Evolutionary conservation across 306 rosid genomes (phyloP).

Genomic region (Pterocarpus santalinus): DNA sequence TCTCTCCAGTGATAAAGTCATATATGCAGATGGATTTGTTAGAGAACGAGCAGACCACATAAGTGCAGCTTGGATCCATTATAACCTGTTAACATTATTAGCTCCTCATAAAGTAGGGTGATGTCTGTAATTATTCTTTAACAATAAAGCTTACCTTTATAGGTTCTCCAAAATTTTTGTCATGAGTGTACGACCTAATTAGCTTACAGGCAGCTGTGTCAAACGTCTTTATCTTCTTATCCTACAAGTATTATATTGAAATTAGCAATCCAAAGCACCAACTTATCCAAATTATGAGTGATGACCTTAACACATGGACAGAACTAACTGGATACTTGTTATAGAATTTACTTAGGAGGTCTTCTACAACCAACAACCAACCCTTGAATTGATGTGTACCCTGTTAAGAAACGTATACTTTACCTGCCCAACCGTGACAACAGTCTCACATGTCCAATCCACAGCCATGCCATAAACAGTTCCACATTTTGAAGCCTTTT

Average conservation of each 20-base stretch:
- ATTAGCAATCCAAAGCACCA: slow-evolving; percentile 41
- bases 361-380: slow-evolving; percentile 33
- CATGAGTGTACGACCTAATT: slow-evolving; percentile 64
- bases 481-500: slow-evolving; percentile 68
- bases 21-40: slow-evolving; percentile 76
- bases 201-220: slow-evolving; percentile 67
- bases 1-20: slow-evolving; percentile 71
- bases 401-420: slow-evolving; percentile 37
- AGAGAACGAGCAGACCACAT: slow-evolving; percentile 73
- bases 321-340: slow-evolving; percentile 33
- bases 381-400: slow-evolving; percentile 29
- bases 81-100: slow-evolving; percentile 60
- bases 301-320: slow-evolving; percentile 6
- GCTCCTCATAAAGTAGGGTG: slow-evolving; percentile 30
- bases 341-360: slow-evolving; percentile 38
- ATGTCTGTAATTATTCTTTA: slow-evolving; percentile 17
- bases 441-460: slow-evolving; percentile 62
- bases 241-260: slow-evolving; percentile 55
- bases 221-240: slow-evolving; percentile 76
- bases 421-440: slow-evolving; percentile 86
- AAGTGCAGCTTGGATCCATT: slow-evolving; percentile 81
- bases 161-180: slow-evolving; percentile 73
- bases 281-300: slow-evolving; percentile 32
- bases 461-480: slow-evolving; percentile 81
- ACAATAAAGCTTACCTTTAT: slow-evolving; percentile 69